Evolutionary conservation across 2,329 filamentous ascomycete species (phyloP).

Genomic region (Septoria linicola): DNA sequence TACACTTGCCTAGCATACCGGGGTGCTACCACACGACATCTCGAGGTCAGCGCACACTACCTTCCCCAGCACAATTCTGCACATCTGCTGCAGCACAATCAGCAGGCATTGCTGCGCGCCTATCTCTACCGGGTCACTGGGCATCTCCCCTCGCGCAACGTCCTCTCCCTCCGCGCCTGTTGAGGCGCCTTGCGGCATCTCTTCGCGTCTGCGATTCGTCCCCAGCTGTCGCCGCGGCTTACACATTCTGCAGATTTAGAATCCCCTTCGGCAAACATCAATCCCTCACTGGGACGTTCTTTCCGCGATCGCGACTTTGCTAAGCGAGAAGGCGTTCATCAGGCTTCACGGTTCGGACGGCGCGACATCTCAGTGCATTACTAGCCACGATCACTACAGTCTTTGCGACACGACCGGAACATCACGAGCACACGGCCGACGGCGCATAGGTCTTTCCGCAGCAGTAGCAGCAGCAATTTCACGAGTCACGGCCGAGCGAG

Average conservation of each 20-base stretch:
- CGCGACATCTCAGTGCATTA: background rate
- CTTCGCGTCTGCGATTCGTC: too few relatives aligned
- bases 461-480: slow-evolving; percentile 16
- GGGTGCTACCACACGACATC: background rate
- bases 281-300: slow-evolving; percentile 19
- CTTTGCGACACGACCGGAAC: slow-evolving; percentile 7
- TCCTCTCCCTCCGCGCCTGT: slow-evolving; percentile 9
- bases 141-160: slow-evolving; percentile 11
- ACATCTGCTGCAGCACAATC: slow-evolving; percentile 2
- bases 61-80: slow-evolving; percentile 1
- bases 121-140: slow-evolving; percentile 10
- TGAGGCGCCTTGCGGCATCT: slow-evolving; percentile 20
- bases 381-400: slow-evolving; percentile 4
- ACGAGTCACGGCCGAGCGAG: slow-evolving; percentile 37
- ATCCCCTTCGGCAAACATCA: slow-evolving; percentile 19
- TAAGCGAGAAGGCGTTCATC: slow-evolving; percentile 19
- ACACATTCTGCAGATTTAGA: slow-evolving; percentile 27
- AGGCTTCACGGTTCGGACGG: slow-evolving; percentile 9
- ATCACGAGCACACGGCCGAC: slow-evolving; percentile 21
- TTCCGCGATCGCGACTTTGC: slow-evolving; percentile 17
- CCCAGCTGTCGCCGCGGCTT: slow-evolving; percentile 20
- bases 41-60: background rate
- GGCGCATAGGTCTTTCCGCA: slow-evolving; percentile 26
- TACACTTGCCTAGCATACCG: too few relatives aligned
- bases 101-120: background rate